Base-by-base conservation (phyloP, 164 flowering plant genomes). In the grape (Vitis vinifera) region DNA sequence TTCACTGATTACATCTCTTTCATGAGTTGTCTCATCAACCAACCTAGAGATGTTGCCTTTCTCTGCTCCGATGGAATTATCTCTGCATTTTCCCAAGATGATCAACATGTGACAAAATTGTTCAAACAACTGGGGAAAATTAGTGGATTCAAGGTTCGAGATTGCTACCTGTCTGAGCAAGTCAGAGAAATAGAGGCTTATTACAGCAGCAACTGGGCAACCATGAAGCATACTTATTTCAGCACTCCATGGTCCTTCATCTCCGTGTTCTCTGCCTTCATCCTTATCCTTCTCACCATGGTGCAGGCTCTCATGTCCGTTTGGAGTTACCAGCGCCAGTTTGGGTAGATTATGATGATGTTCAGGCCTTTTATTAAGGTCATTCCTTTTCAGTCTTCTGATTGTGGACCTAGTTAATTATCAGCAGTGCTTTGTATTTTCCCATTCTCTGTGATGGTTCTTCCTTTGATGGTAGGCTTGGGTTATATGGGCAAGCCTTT, bases 21-120 rank as follows among this genome's bases (percentile, higher is more conserved):
- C 72, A 62, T 62, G 72, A 23, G 57, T 51, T 61, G 66, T 60
- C 65, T 69, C 49, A 51, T 69, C 17, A 71, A 57, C 44, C 7
- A 52, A 47, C 4, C 62, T 2, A 58, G 49, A 11, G 69, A 71
- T 29, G 69, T 65, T 5, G 12, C 29, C 3, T 15, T 71, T 15
- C 74, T 71, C 27, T 57, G 70, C 9, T n/a, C 37, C 10, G 48
- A 55, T 8, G 62, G 68, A 13, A 71, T 71, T 9, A 55, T 71
- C 47, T 19, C 68, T 1, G 48, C 10, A 17, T 71, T 8, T n/a
- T 55, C 68, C 10, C 62, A 55, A 12, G 48, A 27, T 23, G 68
- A 71, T 9, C 55, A 55, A 8, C 17, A 14, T 4, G 73, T 63
- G 14, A 68, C 68, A 23, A 8, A 5, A 1, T 10, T 63, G 17